A percentile compares a stretch with the other conserved stretches of the same genome.
phyloP scores from a whole-genome alignment of 129 eudicot genomes.

The Centrapalus pauciflorus region DNA sequence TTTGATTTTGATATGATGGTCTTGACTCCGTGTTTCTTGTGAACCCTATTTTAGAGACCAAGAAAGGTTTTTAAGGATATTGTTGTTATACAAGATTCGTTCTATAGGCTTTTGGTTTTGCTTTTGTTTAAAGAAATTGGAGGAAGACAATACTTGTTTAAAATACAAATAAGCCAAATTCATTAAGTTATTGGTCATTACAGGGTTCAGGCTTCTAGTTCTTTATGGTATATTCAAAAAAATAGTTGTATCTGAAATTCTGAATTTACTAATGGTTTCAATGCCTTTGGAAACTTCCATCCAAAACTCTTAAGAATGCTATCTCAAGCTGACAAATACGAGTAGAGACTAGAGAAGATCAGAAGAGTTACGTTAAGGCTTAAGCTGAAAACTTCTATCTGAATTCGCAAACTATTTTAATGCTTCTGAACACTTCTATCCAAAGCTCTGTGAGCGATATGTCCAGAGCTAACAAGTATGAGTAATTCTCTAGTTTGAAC shows the following conservation, averaged over 20 bases:
- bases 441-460: background rate
- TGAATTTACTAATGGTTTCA: background rate
- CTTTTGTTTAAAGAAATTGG: background rate
- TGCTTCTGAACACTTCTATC: background rate
- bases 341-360: too few relatives aligned
- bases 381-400: too few relatives aligned
- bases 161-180: background rate
- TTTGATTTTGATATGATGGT: background rate
- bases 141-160: background rate
- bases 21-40: background rate
- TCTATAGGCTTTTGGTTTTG: background rate
- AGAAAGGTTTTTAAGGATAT: background rate
- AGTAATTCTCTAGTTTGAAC: background rate
- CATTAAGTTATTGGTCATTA: background rate
- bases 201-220: background rate
- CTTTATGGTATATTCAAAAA: background rate
- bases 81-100: too few relatives aligned
- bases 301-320: background rate
- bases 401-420: background rate
- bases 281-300: background rate
- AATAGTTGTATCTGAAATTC: constrained; percentile 1
- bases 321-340: too few relatives aligned
- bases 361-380: background rate
- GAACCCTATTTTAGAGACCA: background rate
- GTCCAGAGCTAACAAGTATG: background rate